Base-by-base conservation (phyloP, 2,329 filamentous ascomycete genomes). In the Pseudocercospora ulei region DNA sequence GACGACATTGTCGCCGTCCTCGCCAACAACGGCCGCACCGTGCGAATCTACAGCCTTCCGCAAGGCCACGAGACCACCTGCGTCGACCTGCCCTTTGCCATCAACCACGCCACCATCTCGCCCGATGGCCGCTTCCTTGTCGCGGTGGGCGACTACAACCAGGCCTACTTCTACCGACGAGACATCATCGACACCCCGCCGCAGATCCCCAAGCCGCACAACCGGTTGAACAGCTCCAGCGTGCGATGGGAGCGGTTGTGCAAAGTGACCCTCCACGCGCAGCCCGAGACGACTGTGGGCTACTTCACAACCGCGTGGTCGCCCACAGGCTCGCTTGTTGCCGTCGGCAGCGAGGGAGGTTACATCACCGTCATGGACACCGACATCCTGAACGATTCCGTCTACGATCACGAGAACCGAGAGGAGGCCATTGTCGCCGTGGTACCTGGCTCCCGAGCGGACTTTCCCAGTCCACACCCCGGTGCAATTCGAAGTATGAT, bases 81-180 rank as follows among this genome's bases (percentile, higher is more conserved):
- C 27, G 66, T 95, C 37, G 70, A 74, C 3, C 80, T 93, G 48
- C 80, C 82, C 3, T 82, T 88, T 56, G 82, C 78, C 48, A 88
- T 96, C 66, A 98, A 98, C 55, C 85, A 92, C 56, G 84, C 87
- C 20, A 76, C 87, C n/a, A 79, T 98, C 36, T 95, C 88, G 4
- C 90, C 88, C 0, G 82, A 95, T 57, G 88, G 87, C 1, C 73
- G 71, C 12, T 64, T 88, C 7, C 69, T 96, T 12, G 72, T 87
- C 4, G 83, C 86, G 1, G 82, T 96, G 27, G 82, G 88, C 25
- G 90, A 98, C 57, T 81, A 87, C 53, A 80, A 85, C 1, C 82
- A 77, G 48, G 75, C 88, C 12, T 95, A 90, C 61, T 78, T 96
- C 48, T 90, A 93, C 59, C 67, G 74, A 48, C 69, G 79, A 47